Conservation (phyloP, 2,329 filamentous ascomycete species). For the Curvularia sp. region DNA sequence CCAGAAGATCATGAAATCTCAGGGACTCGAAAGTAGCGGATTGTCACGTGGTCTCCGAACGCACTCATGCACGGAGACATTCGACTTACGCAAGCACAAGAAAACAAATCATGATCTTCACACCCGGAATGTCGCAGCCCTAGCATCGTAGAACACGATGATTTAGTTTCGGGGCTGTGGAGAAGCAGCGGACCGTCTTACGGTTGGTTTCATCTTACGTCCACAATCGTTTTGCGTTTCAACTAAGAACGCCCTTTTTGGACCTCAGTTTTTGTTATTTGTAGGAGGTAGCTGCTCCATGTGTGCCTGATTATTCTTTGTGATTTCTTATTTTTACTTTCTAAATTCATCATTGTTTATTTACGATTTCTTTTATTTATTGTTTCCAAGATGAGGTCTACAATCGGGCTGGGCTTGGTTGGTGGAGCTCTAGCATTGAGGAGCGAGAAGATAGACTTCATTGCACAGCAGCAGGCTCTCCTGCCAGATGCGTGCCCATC, state of each 20-base stretch:
- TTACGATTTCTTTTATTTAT: neutral
- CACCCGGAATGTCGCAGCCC: conserved; percentile 1
- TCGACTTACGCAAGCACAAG: neutral
- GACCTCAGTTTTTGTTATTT: neutral
- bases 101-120: neutral
- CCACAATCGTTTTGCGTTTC: conserved; percentile 33
- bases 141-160: neutral
- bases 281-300: neutral
- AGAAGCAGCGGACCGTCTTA: conserved; percentile 17
- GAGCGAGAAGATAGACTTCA: conserved; percentile 27
- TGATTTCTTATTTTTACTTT: neutral
- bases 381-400: conserved; percentile 30
- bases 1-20: neutral
- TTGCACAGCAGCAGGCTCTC: conserved; percentile 31
- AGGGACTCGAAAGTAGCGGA: neutral
- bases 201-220: conserved; percentile 34
- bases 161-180: too few species aligned
- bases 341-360: neutral
- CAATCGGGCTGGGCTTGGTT: conserved; percentile 29
- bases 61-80: neutral
- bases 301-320: neutral
- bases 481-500: conserved; percentile 37
- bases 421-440: conserved; percentile 32
- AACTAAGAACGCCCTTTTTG: conserved; percentile 7
- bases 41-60: neutral